phyloP scores from a whole-genome alignment of 2,329 filamentous ascomycete genomes.

The Cercospora sp. region DNA sequence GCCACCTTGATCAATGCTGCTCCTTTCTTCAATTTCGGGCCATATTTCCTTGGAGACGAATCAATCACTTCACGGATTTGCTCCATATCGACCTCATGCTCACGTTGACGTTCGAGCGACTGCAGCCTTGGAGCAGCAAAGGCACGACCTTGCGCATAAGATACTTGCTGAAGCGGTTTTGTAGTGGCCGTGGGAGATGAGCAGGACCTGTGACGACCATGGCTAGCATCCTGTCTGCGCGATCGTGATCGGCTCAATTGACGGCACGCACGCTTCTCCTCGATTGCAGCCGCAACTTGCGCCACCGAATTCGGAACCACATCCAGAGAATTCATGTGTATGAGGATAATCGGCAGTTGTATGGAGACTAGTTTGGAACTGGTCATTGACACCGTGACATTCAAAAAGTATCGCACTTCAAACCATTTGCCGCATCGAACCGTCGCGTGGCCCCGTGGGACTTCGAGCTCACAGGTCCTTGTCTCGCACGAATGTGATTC shows the following conservation, averaged over 20 bases:
- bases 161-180: slow-evolving; percentile 39
- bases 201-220: slow-evolving; percentile 28
- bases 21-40: slow-evolving; percentile 20
- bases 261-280: slow-evolving; percentile 46
- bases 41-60: slow-evolving; percentile 47
- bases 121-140: slow-evolving; percentile 55
- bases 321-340: slow-evolving; percentile 60
- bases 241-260: slow-evolving; percentile 20
- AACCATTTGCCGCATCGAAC: slow-evolving; percentile 57
- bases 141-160: slow-evolving; percentile 51
- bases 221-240: slow-evolving; percentile 7
- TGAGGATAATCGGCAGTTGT: slow-evolving; percentile 57
- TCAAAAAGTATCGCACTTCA: slow-evolving; percentile 58
- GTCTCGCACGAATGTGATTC: slow-evolving; percentile 48
- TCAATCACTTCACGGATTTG: slow-evolving; percentile 46
- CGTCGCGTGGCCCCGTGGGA: slow-evolving; percentile 54
- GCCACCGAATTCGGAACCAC: slow-evolving; percentile 57
- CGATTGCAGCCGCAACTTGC: slow-evolving; percentile 57
- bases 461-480: slow-evolving; percentile 52
- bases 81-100: slow-evolving; percentile 45
- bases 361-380: slow-evolving; percentile 54
- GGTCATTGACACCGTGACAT: slow-evolving; percentile 49
- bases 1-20: slow-evolving; percentile 28
- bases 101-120: slow-evolving; percentile 50
- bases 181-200: slow-evolving; percentile 30